phyloP scores from a whole-genome alignment of 192 early-diverging fungal genomes.

The Rhizoclosmatium globosum region DNA sequence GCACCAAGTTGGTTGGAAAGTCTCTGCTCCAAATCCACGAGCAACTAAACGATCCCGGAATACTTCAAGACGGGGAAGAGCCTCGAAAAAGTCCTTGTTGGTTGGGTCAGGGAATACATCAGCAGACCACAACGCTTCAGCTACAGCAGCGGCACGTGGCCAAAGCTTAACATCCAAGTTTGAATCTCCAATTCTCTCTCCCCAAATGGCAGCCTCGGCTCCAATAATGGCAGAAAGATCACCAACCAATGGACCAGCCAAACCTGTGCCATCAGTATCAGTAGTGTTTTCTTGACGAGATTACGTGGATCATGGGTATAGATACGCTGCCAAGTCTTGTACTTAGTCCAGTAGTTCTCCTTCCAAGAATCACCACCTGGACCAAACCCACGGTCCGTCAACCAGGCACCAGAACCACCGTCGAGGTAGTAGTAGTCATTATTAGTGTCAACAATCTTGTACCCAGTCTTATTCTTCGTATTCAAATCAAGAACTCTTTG shows the following conservation, averaged over 20 bases:
- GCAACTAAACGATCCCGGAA: slow-evolving; percentile 12
- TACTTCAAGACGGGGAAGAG: background rate
- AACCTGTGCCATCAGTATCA: background rate
- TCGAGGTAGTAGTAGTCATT: slow-evolving; percentile 23
- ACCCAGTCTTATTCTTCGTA: background rate
- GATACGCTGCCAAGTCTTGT: slow-evolving; percentile 24
- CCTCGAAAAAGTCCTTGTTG: slow-evolving; percentile 23
- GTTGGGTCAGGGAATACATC: slow-evolving; percentile 8
- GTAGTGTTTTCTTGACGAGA: slow-evolving; percentile 1
- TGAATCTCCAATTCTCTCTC: slow-evolving; percentile 12
- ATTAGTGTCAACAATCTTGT: slow-evolving; percentile 24
- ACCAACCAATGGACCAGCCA: background rate
- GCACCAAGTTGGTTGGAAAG: slow-evolving; percentile 33
- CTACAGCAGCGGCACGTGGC: slow-evolving; percentile 30
- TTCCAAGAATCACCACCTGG: background rate
- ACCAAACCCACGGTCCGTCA: slow-evolving; percentile 5
- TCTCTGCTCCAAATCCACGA: background rate
- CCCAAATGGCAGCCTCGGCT: slow-evolving; percentile 21
- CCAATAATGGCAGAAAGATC: slow-evolving; percentile 1
- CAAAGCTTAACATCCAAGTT: slow-evolving; percentile 34
- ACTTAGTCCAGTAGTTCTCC: slow-evolving; percentile 13
- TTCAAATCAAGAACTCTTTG: background rate
- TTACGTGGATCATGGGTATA: slow-evolving; percentile 23
- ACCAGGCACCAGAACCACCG: slow-evolving; percentile 21
- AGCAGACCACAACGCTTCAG: slow-evolving; percentile 27